phyloP scores from a whole-genome alignment of 345 rosid genomes.

The Linum trigynum region DNA sequence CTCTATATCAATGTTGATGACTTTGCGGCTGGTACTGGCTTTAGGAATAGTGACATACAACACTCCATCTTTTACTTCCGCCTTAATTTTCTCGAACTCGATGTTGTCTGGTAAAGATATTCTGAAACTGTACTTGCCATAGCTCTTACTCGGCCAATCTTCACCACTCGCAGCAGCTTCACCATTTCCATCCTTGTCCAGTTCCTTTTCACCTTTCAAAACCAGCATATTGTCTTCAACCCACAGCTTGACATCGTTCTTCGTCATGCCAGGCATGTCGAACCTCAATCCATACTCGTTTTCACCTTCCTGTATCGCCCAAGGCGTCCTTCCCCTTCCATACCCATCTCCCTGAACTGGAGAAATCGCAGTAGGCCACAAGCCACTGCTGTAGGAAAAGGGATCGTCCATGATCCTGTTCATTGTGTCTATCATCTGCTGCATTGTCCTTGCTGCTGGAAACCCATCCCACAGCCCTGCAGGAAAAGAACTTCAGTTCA shows the following conservation, averaged over 20 bases:
- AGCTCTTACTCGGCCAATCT: constrained; percentile 52
- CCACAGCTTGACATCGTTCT: constrained; percentile 24
- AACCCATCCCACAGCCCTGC: constrained; percentile 17
- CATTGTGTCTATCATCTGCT: constrained; percentile 24
- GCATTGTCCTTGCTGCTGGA: constrained; percentile 16
- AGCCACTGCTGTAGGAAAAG: background rate
- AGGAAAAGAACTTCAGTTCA: constrained; percentile 1
- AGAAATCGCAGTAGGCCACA: constrained; percentile 2
- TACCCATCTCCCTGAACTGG: constrained; percentile 10
- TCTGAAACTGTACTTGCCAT: constrained; percentile 42
- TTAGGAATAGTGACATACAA: constrained; percentile 21
- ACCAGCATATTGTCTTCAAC: constrained; percentile 26
- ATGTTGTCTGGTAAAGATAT: constrained; percentile 59
- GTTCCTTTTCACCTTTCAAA: constrained; percentile 18
- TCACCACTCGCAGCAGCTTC: constrained; percentile 10
- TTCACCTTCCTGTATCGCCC: constrained; percentile 23
- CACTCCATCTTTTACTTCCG: constrained; percentile 45
- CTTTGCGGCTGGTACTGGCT: constrained; percentile 10
- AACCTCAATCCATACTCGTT: constrained; percentile 19
- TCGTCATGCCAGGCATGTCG: constrained; percentile 30
- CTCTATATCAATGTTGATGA: constrained; percentile 23
- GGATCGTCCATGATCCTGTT: constrained; percentile 19
- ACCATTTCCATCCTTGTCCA: background rate
- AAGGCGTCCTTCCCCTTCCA: constrained; percentile 17
- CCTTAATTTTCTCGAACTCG: constrained; percentile 46